phyloP scores from a whole-genome alignment of 1,284 basidiomycete genomes.

The Pseudozyma tsukubaensis region DNA sequence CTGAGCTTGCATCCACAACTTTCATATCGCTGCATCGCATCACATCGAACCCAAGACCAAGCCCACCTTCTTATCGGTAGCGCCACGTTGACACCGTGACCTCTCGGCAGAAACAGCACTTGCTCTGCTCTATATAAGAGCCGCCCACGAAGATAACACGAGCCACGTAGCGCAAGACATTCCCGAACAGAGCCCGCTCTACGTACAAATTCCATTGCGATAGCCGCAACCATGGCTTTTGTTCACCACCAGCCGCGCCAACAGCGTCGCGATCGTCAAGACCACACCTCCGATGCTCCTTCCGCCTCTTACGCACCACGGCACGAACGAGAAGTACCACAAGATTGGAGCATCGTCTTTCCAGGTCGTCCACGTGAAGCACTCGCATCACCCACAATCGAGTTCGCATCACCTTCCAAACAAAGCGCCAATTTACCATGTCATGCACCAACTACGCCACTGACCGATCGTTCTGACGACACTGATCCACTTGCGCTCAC shows the following conservation, averaged over 20 bases:
- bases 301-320: slow-evolving; percentile 17
- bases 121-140: neutral
- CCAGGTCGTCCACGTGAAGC: slow-evolving; percentile 35
- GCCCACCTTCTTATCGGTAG: too few relatives aligned
- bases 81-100: neutral
- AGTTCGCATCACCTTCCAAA: neutral
- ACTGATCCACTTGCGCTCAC: slow-evolving; percentile 35
- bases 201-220: neutral
- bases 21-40: neutral
- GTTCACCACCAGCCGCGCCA: slow-evolving; percentile 50
- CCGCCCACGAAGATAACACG: neutral
- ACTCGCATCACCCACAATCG: slow-evolving; percentile 11
- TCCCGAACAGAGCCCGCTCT: neutral
- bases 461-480: slow-evolving; percentile 13
- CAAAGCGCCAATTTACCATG: neutral
- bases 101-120: neutral
- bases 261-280: slow-evolving; percentile 31
- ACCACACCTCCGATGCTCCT: slow-evolving; percentile 14
- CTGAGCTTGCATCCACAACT: neutral
- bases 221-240: slow-evolving; percentile 34
- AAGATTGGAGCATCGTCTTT: slow-evolving; percentile 53
- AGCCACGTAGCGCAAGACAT: neutral
- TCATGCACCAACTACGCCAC: slow-evolving; percentile 1
- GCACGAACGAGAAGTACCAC: slow-evolving; percentile 14
- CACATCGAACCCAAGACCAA: neutral